A percentile compares a stretch with the other conserved stretches of the same genome.
phyloP scores from a whole-genome alignment of 2,329 filamentous ascomycete species.

The Dryadomyces sulphureus region DNA sequence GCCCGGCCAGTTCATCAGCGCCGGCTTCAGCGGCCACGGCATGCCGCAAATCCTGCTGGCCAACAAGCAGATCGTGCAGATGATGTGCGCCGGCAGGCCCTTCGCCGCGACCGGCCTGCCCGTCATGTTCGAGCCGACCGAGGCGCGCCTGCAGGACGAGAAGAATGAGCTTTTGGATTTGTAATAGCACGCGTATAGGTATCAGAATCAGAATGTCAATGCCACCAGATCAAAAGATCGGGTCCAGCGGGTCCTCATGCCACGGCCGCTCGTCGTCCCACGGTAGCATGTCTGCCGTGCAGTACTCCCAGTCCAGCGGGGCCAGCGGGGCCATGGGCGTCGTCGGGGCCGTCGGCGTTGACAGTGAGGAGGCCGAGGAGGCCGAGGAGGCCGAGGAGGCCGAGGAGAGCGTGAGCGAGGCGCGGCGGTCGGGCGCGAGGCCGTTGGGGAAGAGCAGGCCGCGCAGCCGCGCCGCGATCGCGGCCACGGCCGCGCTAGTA shows the following conservation, averaged over 20 bases:
- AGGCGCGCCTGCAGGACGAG: neutral
- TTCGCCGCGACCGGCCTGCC: neutral
- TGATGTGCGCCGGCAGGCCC: constrained; percentile 14
- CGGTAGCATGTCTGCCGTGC: neutral
- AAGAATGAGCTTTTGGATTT: neutral
- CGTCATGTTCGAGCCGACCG: neutral
- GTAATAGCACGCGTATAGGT: neutral
- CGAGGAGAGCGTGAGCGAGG: neutral
- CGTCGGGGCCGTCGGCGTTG: neutral
- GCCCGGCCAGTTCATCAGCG: constrained; percentile 26
- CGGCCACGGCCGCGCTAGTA: neutral
- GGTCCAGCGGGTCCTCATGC: neutral
- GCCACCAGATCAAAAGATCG: neutral
- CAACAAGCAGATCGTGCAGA: constrained; percentile 23
- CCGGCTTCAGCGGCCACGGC: constrained; percentile 35
- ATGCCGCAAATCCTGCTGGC: constrained; percentile 30
- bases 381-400: neutral
- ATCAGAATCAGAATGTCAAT: neutral
- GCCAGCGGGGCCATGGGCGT: neutral
- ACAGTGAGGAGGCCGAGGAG: neutral
- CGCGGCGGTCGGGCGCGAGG: too few relatives aligned
- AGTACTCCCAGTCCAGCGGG: constrained; percentile 3
- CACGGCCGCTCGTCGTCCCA: neutral
- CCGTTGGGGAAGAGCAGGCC: neutral
- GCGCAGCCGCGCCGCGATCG: neutral